Conservation (phyloP, 768 basidiomycete species). For the Arthromyces matolae region DNA sequence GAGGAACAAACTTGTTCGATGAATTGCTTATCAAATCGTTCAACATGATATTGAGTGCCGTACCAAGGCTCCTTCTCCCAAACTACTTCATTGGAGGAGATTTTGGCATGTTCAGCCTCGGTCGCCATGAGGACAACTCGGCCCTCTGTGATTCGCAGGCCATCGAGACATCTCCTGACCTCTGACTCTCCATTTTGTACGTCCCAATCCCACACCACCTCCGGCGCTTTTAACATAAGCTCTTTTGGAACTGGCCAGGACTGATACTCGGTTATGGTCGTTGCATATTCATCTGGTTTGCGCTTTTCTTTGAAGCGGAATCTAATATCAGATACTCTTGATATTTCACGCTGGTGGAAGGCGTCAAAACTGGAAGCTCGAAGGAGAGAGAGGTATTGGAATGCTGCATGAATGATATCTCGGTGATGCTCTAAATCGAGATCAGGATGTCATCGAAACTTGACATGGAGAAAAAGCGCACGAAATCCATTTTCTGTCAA, state of each 20-base stretch:
- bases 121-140: conserved; percentile 80
- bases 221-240: conserved; percentile 65
- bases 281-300: conserved; percentile 75
- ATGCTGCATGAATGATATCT: conserved; percentile 61
- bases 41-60: conserved; percentile 81
- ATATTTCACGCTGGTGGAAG: conserved; percentile 77
- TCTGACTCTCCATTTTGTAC: conserved; percentile 44
- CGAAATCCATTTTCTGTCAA: conserved; percentile 85
- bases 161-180: conserved; percentile 59
- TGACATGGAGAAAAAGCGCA: conserved; percentile 24
- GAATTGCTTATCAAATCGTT: conserved; percentile 63
- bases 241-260: conserved; percentile 80
- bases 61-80: conserved; percentile 92
- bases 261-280: conserved; percentile 71
- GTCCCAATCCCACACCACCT: conserved; percentile 74
- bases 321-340: conserved; percentile 62
- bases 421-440: conserved; percentile 73
- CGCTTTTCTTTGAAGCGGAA: conserved; percentile 89
- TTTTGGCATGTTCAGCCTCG: conserved; percentile 54
- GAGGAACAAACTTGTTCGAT: conserved; percentile 41
- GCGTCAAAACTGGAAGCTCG: conserved; percentile 54
- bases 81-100: conserved; percentile 35
- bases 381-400: conserved; percentile 76
- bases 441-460: neutral
- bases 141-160: conserved; percentile 53